Conservation (phyloP, 2,329 filamentous ascomycete species). For the Aspergillus pseudoviridinutans region DNA sequence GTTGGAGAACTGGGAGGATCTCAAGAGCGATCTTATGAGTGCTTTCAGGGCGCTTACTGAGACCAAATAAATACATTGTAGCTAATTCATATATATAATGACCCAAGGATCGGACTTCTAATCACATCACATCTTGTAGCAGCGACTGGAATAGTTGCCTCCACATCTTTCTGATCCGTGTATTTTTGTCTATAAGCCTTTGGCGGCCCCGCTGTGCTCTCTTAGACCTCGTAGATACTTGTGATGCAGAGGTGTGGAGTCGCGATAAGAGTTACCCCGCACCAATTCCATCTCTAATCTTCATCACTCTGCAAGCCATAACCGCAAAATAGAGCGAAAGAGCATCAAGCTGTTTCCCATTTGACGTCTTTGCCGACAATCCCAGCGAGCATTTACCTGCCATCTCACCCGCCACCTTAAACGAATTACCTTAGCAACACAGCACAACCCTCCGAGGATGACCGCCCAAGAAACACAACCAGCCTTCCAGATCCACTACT, state of each 20-base stretch:
- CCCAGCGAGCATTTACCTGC: background rate
- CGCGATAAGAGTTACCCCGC: background rate
- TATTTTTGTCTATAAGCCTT: background rate
- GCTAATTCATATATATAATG: background rate
- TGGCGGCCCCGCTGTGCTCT: background rate
- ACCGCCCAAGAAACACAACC: conserved; percentile 1
- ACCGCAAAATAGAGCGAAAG: background rate
- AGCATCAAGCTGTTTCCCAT: background rate
- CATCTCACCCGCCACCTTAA: background rate
- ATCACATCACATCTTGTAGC: background rate
- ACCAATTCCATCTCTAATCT: background rate
- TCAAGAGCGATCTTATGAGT: conserved; percentile 68
- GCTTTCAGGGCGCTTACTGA: conserved; percentile 57
- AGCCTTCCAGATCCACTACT: conserved; percentile 45
- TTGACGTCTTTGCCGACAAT: no score
- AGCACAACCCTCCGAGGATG: background rate
- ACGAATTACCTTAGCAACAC: background rate
- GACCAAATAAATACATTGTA: conserved; percentile 2
- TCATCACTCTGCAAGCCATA: background rate
- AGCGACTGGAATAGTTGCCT: no score
- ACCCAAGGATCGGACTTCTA: background rate
- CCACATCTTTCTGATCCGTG: background rate
- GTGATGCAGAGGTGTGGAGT: background rate
- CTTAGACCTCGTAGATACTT: background rate
- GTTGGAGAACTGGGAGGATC: conserved; percentile 79